phyloP scores from a whole-genome alignment of 2,329 filamentous ascomycete genomes.

The Emmonsia crescens region DNA sequence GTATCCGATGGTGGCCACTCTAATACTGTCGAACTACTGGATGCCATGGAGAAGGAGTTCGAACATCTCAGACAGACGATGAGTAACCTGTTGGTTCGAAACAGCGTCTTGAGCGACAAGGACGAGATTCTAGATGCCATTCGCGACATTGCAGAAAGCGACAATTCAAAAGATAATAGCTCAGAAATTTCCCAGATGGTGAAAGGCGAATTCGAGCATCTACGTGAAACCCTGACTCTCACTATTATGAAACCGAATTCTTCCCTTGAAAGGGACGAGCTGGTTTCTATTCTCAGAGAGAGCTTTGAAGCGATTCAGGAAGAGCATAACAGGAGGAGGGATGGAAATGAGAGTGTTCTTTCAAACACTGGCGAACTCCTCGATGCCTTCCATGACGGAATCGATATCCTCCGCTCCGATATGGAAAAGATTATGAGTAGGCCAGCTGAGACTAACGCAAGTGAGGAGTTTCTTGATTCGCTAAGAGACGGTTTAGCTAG shows the following conservation, averaged over 20 bases:
- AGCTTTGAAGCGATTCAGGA: slow-evolving; percentile 36
- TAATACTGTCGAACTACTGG: slow-evolving; percentile 58
- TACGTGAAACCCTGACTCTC: slow-evolving; percentile 47
- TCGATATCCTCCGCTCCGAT: slow-evolving; percentile 65
- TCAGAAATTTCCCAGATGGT: slow-evolving; percentile 40
- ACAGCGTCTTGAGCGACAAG: slow-evolving; percentile 44
- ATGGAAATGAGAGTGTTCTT: slow-evolving; percentile 42
- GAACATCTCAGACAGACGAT: slow-evolving; percentile 71
- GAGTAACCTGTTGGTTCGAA: slow-evolving; percentile 56
- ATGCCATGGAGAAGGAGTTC: slow-evolving; percentile 70
- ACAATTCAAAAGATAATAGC: slow-evolving; percentile 29
- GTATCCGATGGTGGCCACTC: slow-evolving; percentile 27
- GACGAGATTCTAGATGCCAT: slow-evolving; percentile 53
- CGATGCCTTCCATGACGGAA: slow-evolving; percentile 55
- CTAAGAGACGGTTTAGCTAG: slow-evolving; percentile 70
- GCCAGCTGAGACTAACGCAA: slow-evolving; percentile 69
- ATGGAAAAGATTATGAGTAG: slow-evolving; percentile 65
- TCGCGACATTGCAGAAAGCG: slow-evolving; percentile 35
- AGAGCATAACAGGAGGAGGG: slow-evolving; percentile 42
- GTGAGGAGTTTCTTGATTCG: slow-evolving; percentile 80
- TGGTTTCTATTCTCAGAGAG: slow-evolving; percentile 45
- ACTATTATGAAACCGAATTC: slow-evolving; percentile 40
- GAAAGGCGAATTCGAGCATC: slow-evolving; percentile 50
- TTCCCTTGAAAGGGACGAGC: slow-evolving; percentile 49
- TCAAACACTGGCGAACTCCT: slow-evolving; percentile 48